phyloP scores from a whole-genome alignment of 208 protist species.

The Trypanosoma caninum region DNA sequence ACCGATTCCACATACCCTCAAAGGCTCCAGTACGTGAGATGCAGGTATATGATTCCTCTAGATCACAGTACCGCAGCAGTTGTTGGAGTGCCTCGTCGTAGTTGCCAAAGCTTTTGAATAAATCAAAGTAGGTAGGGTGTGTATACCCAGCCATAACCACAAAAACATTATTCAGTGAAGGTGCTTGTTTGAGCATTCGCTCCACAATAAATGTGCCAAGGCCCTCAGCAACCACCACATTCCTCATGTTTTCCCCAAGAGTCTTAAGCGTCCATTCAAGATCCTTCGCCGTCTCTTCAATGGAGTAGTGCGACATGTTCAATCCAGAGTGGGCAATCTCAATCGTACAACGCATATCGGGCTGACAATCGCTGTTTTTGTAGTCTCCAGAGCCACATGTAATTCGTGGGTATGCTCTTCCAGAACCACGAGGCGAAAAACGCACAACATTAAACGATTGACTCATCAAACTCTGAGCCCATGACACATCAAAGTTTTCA shows the following conservation, averaged over 20 bases:
- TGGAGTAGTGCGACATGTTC: conserved; percentile 31
- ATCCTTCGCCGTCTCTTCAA: conserved; percentile 37
- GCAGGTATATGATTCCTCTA: conserved; percentile 31
- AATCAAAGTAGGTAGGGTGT: conserved; percentile 35
- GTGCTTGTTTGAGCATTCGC: conserved; percentile 25
- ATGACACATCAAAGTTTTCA: conserved; percentile 24
- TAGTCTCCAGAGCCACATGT: conserved; percentile 16
- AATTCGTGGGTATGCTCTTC: conserved; percentile 24
- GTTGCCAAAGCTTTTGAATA: conserved; percentile 22
- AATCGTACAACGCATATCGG: conserved; percentile 30
- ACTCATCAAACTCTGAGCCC: conserved; percentile 23
- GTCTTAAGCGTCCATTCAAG: conserved; percentile 33
- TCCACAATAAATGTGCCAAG: conserved; percentile 36
- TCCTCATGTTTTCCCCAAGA: conserved; percentile 26
- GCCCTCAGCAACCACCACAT: conserved; percentile 51
- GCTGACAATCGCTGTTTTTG: conserved; percentile 28
- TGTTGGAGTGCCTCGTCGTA: conserved; percentile 38
- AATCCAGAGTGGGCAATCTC: conserved; percentile 23
- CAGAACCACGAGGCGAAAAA: conserved; percentile 42
- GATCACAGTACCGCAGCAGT: conserved; percentile 31
- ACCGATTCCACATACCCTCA: conserved; percentile 36
- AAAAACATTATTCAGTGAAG: conserved; percentile 15
- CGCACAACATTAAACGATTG: conserved; percentile 41
- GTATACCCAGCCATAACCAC: conserved; percentile 38
- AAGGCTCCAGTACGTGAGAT: conserved; percentile 36